These are phyloP conservation scores for Plasmodium falciparum DNA, from an alignment of 169 alveolate genomes.

Conservation along the genomic window DNA sequence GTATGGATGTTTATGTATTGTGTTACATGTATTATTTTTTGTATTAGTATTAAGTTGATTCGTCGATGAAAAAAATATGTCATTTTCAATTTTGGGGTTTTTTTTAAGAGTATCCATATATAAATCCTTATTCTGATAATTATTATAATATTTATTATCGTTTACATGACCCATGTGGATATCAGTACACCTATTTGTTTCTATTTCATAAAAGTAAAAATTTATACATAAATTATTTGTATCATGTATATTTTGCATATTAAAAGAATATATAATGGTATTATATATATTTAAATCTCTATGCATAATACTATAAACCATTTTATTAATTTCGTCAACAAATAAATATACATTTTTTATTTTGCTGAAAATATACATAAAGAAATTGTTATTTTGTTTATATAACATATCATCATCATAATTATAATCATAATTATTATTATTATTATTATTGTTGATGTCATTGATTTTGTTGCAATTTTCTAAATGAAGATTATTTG, in stretches of 20 bases:
- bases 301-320: constrained; percentile 22
- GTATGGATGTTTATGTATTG: too few species aligned
- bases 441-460: neutral
- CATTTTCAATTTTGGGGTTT: neutral
- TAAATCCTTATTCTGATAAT: neutral
- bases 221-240: constrained; percentile 15
- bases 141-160: neutral
- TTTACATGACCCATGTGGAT: neutral
- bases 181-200: too few species aligned
- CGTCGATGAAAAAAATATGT: neutral
- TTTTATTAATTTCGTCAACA: constrained; percentile 36
- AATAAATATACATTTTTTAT: constrained; percentile 9
- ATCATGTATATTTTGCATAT: neutral
- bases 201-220: constrained; percentile 41
- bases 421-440: neutral
- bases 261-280: neutral
- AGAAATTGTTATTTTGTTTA: too few species aligned
- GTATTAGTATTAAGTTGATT: too few species aligned
- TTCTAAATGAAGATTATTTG: neutral
- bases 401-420: neutral
- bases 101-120: neutral
- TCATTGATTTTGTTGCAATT: neutral
- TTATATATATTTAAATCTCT: constrained; percentile 1
- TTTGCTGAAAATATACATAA: neutral
- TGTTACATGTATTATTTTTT: too few species aligned